Percentiles rank a stretch among this genome's conserved stretches.
These are phyloP conservation scores for Vitis hybrid DNA, from an alignment of 177 flowering plant species.

Conservation along the genomic window DNA sequence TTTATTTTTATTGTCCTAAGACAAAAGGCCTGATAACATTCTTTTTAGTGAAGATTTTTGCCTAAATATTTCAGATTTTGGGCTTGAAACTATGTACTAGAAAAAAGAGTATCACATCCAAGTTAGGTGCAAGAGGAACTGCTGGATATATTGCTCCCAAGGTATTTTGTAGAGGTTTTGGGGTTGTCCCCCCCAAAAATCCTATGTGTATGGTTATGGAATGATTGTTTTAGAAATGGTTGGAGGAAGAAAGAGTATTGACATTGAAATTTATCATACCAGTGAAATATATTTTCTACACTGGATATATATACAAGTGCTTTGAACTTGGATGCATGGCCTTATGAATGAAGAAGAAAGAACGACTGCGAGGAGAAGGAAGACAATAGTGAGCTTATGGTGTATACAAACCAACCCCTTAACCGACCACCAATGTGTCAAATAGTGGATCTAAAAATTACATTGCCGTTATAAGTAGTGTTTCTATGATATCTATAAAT, in stretches of 20 bases:
- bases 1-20: too few species aligned
- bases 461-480: too few species aligned
- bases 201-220: conserved; percentile 56
- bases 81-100: too few species aligned
- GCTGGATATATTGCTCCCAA: conserved; percentile 56
- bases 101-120: too few species aligned
- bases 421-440: conserved; percentile 40
- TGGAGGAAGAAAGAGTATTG: conserved; percentile 31
- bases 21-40: not conserved
- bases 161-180: conserved; percentile 31
- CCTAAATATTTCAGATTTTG: conserved; percentile 23
- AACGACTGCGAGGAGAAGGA: conserved; percentile 18
- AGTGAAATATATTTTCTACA: conserved; percentile 33
- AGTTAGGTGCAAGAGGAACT: not conserved
- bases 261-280: not conserved
- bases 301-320: conserved; percentile 27
- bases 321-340: conserved; percentile 6
- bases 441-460: conserved; percentile 29
- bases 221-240: conserved; percentile 57
- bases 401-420: conserved; percentile 46
- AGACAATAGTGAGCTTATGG: conserved; percentile 43
- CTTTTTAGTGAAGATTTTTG: conserved; percentile 40
- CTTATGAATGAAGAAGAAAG: not conserved
- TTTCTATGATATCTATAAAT: too few species aligned
- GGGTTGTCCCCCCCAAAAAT: conserved; percentile 46